phyloP scores from a whole-genome alignment of 163 green algal genomes.

The Scenedesmus sp. region DNA sequence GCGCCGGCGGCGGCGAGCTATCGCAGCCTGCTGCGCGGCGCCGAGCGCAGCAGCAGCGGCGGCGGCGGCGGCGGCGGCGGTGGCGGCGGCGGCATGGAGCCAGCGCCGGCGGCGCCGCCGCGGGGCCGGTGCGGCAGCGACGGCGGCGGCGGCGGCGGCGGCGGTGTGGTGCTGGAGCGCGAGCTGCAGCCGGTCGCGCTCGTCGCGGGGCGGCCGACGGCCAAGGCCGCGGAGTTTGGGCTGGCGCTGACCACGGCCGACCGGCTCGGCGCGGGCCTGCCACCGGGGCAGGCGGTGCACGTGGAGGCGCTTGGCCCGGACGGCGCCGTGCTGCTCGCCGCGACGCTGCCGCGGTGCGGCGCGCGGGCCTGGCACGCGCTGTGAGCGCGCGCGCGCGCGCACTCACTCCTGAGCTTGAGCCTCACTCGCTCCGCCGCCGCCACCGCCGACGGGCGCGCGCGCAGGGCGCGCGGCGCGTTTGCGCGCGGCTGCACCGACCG shows the following conservation, averaged over 20 bases:
- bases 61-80: too few relatives aligned
- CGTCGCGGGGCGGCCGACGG: background rate
- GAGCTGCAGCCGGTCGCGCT: constrained; percentile 38
- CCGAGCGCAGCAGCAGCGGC: too few relatives aligned
- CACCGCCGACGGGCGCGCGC: background rate
- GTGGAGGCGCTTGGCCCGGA: constrained; percentile 9
- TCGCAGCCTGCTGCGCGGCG: too few relatives aligned
- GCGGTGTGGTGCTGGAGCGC: constrained; percentile 23
- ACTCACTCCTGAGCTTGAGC: background rate
- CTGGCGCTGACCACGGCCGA: constrained; percentile 31
- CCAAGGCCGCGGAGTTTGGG: constrained; percentile 28
- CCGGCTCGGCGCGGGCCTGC: constrained; percentile 9
- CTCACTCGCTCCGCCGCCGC: background rate
- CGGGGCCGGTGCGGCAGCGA: background rate
- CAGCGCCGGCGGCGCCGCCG: background rate
- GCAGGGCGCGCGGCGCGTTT: constrained; percentile 4
- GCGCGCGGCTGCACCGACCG: background rate
- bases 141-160: constrained; percentile 10
- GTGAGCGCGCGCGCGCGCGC: background rate
- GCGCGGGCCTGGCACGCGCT: too few relatives aligned
- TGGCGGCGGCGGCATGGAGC: too few relatives aligned
- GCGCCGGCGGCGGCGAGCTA: too few relatives aligned
- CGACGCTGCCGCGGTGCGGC: background rate
- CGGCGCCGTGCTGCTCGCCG: background rate
- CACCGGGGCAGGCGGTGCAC: constrained; percentile 11